Conservation (phyloP, 805 yeast genomes). For the Cyberlindnera americana region DNA sequence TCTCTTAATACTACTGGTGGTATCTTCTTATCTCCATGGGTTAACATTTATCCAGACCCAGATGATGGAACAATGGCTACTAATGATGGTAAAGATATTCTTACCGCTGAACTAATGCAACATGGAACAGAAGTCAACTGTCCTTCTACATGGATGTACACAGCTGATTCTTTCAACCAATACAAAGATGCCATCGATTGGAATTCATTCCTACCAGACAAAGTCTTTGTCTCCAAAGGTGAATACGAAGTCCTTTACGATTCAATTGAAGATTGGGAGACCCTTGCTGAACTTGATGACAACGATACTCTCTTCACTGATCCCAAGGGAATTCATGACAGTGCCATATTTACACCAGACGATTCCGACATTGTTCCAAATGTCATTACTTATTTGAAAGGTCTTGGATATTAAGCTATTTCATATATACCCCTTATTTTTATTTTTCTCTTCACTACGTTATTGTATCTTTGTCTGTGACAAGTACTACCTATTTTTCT, state of each 20-base stretch:
- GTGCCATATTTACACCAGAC: constrained; percentile 9
- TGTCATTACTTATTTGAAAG: constrained; percentile 3
- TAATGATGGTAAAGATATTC: constrained; percentile 7
- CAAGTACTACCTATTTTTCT: too few species aligned
- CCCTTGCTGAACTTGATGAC: constrained; percentile 1
- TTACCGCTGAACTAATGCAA: constrained; percentile 6
- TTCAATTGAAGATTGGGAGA: constrained; percentile 1
- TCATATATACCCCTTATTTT: not conserved
- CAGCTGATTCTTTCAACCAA: constrained; percentile 2
- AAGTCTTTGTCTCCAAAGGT: constrained; percentile 10
- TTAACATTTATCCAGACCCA: constrained; percentile 12
- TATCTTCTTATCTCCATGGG: constrained; percentile 19
- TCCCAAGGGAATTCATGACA: constrained; percentile 10
- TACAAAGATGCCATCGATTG: constrained; percentile 12
- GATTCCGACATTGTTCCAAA: constrained; percentile 2
- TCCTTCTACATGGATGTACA: constrained; percentile 2
- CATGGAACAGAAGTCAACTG: constrained; percentile 7
- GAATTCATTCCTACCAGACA: constrained; percentile 7
- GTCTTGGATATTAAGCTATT: not conserved
- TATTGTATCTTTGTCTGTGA: too few species aligned
- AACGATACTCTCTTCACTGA: constrained; percentile 5
- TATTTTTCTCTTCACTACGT: too few species aligned
- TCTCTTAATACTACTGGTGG: constrained; percentile 5
- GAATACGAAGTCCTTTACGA: constrained; percentile 15
- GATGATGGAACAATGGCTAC: constrained; percentile 2